Evolutionary conservation across 305 asterid genomes (phyloP).

Genomic region (Ajuga reptans): DNA sequence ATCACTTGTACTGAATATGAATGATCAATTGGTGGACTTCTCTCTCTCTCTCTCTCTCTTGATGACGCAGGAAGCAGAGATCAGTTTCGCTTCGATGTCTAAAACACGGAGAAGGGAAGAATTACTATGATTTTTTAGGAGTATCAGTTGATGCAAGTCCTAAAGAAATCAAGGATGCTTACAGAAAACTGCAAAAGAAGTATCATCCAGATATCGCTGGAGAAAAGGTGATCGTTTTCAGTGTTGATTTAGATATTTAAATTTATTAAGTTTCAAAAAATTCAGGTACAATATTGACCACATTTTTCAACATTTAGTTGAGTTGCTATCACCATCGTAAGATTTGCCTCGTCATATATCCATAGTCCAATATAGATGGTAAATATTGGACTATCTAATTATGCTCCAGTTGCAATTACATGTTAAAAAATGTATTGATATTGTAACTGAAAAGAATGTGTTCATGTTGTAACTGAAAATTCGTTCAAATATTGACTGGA

Average conservation of each 20-base stretch:
- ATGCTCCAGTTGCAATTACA: no score
- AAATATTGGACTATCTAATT: no score
- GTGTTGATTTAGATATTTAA: no score
- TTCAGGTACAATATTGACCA: no score
- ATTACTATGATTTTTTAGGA: slow-evolving; percentile 46
- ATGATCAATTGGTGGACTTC: background rate
- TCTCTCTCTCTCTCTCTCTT: background rate
- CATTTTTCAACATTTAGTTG: no score
- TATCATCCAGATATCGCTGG: slow-evolving; percentile 60
- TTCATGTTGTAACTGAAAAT: no score
- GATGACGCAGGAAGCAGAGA: slow-evolving; percentile 21
- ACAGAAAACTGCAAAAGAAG: slow-evolving; percentile 51
- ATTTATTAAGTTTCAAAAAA: no score
- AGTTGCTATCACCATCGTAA: no score
- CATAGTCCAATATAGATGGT: no score
- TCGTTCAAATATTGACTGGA: background rate
- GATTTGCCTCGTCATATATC: no score
- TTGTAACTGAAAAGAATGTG: background rate
- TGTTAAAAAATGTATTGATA: no score
- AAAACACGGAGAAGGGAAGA: slow-evolving; percentile 24
- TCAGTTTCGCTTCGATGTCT: slow-evolving; percentile 24
- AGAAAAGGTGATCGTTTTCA: slow-evolving; percentile 32
- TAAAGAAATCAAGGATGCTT: slow-evolving; percentile 43
- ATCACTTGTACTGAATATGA: background rate
- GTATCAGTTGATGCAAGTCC: slow-evolving; percentile 41